phyloP scores from a whole-genome alignment of 257 asterid genomes.

The Penstemon davidsonii region DNA sequence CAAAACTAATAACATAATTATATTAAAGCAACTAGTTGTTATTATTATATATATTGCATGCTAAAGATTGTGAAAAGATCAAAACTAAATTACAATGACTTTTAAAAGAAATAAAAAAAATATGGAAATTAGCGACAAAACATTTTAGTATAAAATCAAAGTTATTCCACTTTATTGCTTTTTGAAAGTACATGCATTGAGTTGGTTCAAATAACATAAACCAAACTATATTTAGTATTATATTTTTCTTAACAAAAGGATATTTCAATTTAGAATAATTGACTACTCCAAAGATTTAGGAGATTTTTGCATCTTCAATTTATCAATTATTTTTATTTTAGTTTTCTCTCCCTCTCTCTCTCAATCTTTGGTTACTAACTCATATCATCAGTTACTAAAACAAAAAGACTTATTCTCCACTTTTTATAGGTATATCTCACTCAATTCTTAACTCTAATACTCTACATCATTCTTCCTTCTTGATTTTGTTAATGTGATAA shows the following conservation, averaged over 20 bases:
- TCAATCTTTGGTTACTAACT: too few relatives aligned
- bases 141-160: too few relatives aligned
- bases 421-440: conserved; percentile 17
- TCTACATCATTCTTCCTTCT: not conserved
- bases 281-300: conserved; percentile 6
- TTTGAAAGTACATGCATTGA: too few relatives aligned
- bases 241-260: not conserved
- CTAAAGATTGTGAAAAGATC: too few relatives aligned
- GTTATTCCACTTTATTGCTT: too few relatives aligned
- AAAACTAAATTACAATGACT: too few relatives aligned
- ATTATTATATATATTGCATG: too few relatives aligned
- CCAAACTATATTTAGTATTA: too few relatives aligned
- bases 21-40: too few relatives aligned
- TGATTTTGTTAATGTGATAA: not conserved
- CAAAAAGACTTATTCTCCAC: conserved; percentile 24
- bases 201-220: not conserved
- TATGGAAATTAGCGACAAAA: too few relatives aligned
- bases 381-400: conserved; percentile 17
- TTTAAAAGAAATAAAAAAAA: too few relatives aligned
- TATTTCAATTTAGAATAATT: not conserved
- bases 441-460: not conserved
- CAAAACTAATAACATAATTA: too few relatives aligned
- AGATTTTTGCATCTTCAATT: not conserved
- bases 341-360: not conserved
- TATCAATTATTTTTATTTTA: not conserved